These are phyloP conservation scores for Piper longum DNA, from an alignment of 164 flowering plant species.

Conservation along the genomic window DNA sequence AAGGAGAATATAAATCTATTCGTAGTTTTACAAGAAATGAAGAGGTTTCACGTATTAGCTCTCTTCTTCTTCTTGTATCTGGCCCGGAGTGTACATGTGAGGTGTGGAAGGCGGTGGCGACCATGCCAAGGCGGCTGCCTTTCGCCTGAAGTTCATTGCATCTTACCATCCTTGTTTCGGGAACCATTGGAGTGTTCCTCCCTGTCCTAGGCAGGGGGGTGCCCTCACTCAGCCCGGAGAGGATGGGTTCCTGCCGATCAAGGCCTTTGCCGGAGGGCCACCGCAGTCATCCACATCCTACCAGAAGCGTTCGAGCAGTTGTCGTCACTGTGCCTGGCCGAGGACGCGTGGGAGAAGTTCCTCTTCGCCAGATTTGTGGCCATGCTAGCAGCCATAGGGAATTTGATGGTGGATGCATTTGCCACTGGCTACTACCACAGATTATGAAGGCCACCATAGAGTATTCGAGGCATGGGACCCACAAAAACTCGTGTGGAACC, in stretches of 20 bases:
- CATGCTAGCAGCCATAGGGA: constrained; percentile 23
- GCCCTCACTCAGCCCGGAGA: constrained; percentile 16
- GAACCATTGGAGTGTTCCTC: constrained; percentile 25
- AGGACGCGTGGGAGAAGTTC: constrained; percentile 18
- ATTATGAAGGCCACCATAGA: constrained; percentile 1
- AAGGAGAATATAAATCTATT: too few relatives aligned
- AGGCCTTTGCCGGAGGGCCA: constrained; percentile 39
- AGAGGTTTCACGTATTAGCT: neutral
- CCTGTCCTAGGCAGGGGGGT: constrained; percentile 19
- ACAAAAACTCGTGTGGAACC: too few relatives aligned
- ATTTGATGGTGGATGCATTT: constrained; percentile 18
- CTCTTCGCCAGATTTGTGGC: constrained; percentile 21
- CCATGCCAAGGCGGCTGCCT: constrained; percentile 1
- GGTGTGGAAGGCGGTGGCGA: neutral
- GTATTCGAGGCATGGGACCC: too few relatives aligned
- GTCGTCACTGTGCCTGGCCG: constrained; percentile 16
- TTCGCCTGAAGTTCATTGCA: constrained; percentile 18
- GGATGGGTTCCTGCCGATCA: constrained; percentile 20
- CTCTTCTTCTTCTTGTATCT: neutral
- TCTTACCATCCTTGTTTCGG: constrained; percentile 18
- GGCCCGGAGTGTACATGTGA: neutral
- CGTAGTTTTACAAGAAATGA: neutral
- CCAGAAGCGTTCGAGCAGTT: constrained; percentile 31
- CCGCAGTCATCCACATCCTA: constrained; percentile 27
- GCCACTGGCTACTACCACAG: constrained; percentile 19